phyloP scores from a whole-genome alignment of 306 rosid species.

The Cicer cuneatum region DNA sequence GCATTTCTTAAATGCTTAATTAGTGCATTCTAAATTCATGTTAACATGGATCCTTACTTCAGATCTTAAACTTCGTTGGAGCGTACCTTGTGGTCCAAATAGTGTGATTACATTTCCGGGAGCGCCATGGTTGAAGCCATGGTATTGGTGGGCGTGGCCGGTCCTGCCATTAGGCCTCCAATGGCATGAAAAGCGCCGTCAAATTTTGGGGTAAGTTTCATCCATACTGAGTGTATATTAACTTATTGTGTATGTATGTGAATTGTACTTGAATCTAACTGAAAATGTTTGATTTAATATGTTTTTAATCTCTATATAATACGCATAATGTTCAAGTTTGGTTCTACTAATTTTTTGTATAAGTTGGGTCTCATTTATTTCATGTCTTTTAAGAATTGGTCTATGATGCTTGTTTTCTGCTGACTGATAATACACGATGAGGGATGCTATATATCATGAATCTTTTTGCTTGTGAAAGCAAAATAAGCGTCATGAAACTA shows the following conservation, averaged over 20 bases:
- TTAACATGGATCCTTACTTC: conserved; percentile 13
- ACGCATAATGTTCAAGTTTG: background rate
- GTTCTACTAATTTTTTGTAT: background rate
- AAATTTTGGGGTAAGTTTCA: conserved; percentile 74
- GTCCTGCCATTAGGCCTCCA: conserved; percentile 88
- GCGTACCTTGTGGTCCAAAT: conserved; percentile 96
- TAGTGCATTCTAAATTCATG: conserved; percentile 14
- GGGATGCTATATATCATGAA: too few relatives aligned
- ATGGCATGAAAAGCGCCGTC: conserved; percentile 81
- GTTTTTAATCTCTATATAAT: background rate
- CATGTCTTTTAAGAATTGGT: background rate
- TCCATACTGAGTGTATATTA: background rate
- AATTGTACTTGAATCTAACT: conserved; percentile 3
- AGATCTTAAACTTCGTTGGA: conserved; percentile 91
- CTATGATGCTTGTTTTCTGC: background rate
- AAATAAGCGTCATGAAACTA: too few relatives aligned
- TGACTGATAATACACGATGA: background rate
- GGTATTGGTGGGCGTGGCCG: conserved; percentile 99
- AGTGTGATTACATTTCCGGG: conserved; percentile 94
- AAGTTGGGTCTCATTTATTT: background rate
- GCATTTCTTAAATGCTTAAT: conserved; percentile 1
- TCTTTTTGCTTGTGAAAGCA: too few relatives aligned
- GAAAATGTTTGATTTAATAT: background rate
- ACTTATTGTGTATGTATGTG: background rate
- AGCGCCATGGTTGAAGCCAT: conserved; percentile 97